A percentile compares a stretch with the other conserved stretches of the same genome.
These are phyloP conservation scores for Salvia miltiorrhiza DNA, from an alignment of 257 asterid genomes.

Conservation along the genomic window DNA sequence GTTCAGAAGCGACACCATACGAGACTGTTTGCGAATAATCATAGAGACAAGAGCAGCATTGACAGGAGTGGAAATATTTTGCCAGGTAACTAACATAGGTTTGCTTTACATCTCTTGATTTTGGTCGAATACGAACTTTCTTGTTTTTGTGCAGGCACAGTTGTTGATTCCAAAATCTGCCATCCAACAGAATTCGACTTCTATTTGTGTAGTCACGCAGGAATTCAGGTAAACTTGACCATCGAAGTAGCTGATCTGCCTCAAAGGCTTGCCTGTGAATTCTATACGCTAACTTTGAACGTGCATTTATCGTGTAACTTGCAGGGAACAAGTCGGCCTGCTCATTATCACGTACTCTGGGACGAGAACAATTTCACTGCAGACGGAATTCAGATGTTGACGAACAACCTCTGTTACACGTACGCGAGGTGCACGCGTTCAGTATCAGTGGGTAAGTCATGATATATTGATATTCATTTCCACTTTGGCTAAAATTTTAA, in stretches of 20 bases:
- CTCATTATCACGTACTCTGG: conserved; percentile 99
- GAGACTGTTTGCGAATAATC: conserved; percentile 85
- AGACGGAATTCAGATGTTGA: conserved; percentile 89
- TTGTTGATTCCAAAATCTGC: conserved; percentile 92
- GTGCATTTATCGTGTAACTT: not conserved
- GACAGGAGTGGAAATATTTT: conserved; percentile 92
- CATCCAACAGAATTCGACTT: conserved; percentile 97
- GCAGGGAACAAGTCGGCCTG: conserved; percentile 98
- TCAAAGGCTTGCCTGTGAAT: not conserved
- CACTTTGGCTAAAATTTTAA: too few relatives aligned
- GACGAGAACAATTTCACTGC: conserved; percentile 97
- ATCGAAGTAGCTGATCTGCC: not conserved
- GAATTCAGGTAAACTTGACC: conserved; percentile 65
- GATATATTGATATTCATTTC: not conserved
- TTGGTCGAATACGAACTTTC: not conserved
- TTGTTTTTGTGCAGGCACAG: conserved; percentile 58
- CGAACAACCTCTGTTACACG: conserved; percentile 94
- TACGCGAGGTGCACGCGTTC: conserved; percentile 98
- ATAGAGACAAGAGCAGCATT: conserved; percentile 78
- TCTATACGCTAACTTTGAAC: not conserved
- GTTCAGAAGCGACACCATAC: conserved; percentile 98
- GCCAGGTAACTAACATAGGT: conserved; percentile 50
- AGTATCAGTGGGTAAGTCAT: conserved; percentile 82
- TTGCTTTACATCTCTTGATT: not conserved
- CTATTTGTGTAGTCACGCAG: conserved; percentile 97